These are phyloP conservation scores for Neopestalotiopsis sp. DNA, from an alignment of 2,329 filamentous ascomycete genomes.

Conservation along the genomic window DNA sequence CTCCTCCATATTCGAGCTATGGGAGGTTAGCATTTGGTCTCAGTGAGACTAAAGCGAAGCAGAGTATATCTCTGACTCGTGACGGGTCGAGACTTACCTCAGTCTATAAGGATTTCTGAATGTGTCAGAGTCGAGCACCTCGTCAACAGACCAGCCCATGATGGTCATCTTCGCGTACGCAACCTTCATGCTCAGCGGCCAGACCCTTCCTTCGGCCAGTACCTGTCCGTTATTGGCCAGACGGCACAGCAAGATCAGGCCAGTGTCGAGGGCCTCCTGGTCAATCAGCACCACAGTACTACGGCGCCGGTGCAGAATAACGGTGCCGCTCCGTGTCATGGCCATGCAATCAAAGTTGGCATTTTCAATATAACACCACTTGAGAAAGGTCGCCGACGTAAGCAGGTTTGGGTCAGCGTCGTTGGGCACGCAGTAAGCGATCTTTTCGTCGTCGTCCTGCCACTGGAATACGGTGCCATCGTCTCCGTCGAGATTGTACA, in stretches of 20 bases:
- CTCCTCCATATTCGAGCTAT: conserved; percentile 9
- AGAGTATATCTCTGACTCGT: background rate
- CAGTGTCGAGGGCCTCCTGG: conserved; percentile 4
- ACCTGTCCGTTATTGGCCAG: conserved; percentile 6
- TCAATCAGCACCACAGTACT: background rate
- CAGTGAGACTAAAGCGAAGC: too few species aligned
- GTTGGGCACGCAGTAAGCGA: background rate
- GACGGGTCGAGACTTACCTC: background rate
- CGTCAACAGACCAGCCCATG: background rate
- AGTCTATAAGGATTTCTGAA: background rate
- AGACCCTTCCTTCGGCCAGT: background rate
- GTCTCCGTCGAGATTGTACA: conserved; percentile 3
- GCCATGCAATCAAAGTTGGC: conserved; percentile 2
- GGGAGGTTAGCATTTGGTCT: background rate
- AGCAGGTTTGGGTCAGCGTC: background rate
- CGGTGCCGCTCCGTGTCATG: background rate
- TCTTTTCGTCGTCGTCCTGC: conserved; percentile 1
- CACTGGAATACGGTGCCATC: conserved; percentile 1
- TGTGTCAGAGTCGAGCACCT: background rate
- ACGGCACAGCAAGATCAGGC: background rate
- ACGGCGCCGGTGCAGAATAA: background rate
- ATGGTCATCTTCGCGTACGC: conserved; percentile 2
- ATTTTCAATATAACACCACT: conserved; percentile 12
- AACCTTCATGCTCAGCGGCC: background rate
- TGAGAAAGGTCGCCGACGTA: background rate